These are phyloP conservation scores for Porcisia hertigi DNA, from an alignment of 208 protist species.

Conservation along the genomic window DNA sequence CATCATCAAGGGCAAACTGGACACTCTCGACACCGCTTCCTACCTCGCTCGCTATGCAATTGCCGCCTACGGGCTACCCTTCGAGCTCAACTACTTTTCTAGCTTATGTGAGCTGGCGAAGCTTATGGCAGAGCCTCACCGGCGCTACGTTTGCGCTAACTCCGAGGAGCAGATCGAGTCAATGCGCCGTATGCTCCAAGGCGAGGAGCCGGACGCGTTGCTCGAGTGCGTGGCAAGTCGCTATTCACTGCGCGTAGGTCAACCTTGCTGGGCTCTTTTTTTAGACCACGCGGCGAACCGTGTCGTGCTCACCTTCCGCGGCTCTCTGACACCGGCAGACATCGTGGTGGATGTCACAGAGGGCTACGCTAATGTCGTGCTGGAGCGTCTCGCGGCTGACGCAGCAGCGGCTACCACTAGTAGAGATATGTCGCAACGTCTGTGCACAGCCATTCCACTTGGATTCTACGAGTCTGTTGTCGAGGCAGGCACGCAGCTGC, in stretches of 20 bases:
- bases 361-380: conserved; percentile 55
- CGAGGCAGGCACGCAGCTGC: conserved; percentile 37
- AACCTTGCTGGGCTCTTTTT: conserved; percentile 61
- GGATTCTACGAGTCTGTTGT: conserved; percentile 65
- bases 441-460: conserved; percentile 62
- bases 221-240: conserved; percentile 69
- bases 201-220: conserved; percentile 43
- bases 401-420: not conserved
- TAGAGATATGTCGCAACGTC: conserved; percentile 8
- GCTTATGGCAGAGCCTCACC: conserved; percentile 59
- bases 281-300: conserved; percentile 61
- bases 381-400: not conserved
- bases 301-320: conserved; percentile 76
- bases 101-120: conserved; percentile 40
- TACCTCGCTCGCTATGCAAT: conserved; percentile 73
- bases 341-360: conserved; percentile 52
- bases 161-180: conserved; percentile 70
- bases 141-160: conserved; percentile 66
- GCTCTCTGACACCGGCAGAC: conserved; percentile 66
- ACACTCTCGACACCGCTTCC: conserved; percentile 37
- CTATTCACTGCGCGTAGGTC: conserved; percentile 47
- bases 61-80: conserved; percentile 72
- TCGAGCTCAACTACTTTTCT: conserved; percentile 79
- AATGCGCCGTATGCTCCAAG: conserved; percentile 78
- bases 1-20: conserved; percentile 19